Evolutionary conservation across 2,329 filamentous ascomycete genomes (phyloP).

Genomic region (Alternaria alternata): DNA sequence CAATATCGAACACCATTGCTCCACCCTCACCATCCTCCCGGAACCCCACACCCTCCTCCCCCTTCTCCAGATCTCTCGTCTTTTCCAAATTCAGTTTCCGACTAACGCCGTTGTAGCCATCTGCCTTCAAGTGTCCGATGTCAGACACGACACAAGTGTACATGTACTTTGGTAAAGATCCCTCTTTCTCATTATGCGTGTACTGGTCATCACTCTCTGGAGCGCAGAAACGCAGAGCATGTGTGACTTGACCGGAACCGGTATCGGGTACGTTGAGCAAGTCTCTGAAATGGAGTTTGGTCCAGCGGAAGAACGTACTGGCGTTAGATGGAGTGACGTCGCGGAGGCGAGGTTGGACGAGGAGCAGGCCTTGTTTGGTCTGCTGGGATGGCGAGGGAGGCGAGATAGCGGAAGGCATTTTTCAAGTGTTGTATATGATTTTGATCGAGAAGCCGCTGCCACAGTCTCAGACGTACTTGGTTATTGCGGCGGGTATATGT

Average conservation of each 20-base stretch:
- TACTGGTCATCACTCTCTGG: background rate
- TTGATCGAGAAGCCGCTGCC: background rate
- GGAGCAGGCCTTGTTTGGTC: conserved; percentile 19
- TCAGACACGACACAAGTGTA: conserved; percentile 4
- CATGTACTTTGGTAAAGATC: background rate
- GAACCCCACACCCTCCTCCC: background rate
- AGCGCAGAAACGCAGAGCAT: background rate
- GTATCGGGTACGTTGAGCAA: conserved; percentile 14
- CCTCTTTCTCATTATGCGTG: background rate
- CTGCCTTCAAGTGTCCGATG: background rate
- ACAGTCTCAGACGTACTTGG: background rate
- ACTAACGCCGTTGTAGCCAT: conserved; percentile 4
- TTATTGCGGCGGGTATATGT: background rate
- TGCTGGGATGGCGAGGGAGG: background rate
- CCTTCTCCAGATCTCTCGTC: background rate
- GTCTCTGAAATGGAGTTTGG: conserved; percentile 30
- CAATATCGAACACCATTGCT: conserved; percentile 7
- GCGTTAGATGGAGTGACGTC: conserved; percentile 1
- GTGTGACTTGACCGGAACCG: background rate
- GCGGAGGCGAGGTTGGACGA: conserved; percentile 24
- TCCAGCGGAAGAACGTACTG: conserved; percentile 27
- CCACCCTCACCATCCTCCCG: background rate
- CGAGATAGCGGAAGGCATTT: background rate
- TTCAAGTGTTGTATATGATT: background rate
- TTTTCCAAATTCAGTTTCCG: conserved; percentile 6